phyloP scores from a whole-genome alignment of 352 stramenopile genomes.

The Globisporangium abappressorium region DNA sequence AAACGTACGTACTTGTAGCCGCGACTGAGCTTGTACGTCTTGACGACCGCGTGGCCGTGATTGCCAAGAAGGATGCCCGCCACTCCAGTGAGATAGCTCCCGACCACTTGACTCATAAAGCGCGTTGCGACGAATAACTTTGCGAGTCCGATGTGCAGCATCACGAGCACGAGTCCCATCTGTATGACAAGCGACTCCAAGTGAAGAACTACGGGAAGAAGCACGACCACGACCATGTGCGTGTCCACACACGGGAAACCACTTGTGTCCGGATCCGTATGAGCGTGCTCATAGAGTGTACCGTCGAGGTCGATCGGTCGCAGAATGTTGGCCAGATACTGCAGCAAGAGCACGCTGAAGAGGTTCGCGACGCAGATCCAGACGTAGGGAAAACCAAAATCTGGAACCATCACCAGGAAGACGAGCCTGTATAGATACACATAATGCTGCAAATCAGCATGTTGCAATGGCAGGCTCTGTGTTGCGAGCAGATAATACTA shows the following conservation, averaged over 20 bases:
- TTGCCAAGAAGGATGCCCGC: conserved; percentile 54
- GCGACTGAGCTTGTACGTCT: conserved; percentile 41
- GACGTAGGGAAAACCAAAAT: conserved; percentile 64
- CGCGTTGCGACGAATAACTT: conserved; percentile 42
- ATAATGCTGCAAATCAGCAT: not conserved
- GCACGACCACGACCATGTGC: conserved; percentile 72
- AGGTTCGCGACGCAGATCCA: conserved; percentile 66
- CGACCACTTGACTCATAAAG: conserved; percentile 57
- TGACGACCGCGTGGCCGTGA: conserved; percentile 48
- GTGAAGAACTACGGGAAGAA: conserved; percentile 54
- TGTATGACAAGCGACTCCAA: conserved; percentile 29
- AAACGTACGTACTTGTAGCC: conserved; percentile 33
- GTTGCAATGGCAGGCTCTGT: not conserved
- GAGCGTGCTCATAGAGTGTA: conserved; percentile 24
- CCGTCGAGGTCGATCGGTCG: conserved; percentile 55
- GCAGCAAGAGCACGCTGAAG: conserved; percentile 41
- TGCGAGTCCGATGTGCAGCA: conserved; percentile 32
- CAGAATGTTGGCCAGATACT: conserved; percentile 38
- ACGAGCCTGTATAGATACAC: conserved; percentile 37
- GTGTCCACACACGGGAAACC: conserved; percentile 57
- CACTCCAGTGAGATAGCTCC: conserved; percentile 59
- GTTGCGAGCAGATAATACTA: not conserved
- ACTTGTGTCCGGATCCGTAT: conserved; percentile 15
- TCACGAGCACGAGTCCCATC: conserved; percentile 17
- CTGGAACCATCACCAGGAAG: conserved; percentile 50